phyloP scores from a whole-genome alignment of 2,329 filamentous ascomycete genomes.

The Huntiella decipiens region DNA sequence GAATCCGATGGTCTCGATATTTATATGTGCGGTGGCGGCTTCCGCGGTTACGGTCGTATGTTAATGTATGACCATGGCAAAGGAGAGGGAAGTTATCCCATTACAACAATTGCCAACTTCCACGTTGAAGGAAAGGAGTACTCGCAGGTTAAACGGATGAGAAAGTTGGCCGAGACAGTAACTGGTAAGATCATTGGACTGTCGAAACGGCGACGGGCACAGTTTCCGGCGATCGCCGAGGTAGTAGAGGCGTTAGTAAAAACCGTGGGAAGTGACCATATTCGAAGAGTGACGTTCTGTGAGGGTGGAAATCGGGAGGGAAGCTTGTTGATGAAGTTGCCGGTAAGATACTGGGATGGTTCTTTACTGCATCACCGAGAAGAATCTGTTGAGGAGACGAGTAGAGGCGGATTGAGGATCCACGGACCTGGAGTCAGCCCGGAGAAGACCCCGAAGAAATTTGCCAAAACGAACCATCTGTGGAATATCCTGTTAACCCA shows the following conservation, averaged over 20 bases:
- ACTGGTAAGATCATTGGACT: conserved; percentile 52
- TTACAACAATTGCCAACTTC: conserved; percentile 68
- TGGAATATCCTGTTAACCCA: conserved; percentile 21
- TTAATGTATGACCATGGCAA: conserved; percentile 55
- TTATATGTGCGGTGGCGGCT: conserved; percentile 78
- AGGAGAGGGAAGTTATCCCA: conserved; percentile 54
- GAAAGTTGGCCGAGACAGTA: conserved; percentile 28
- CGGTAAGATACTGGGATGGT: conserved; percentile 13
- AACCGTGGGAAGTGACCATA: conserved; percentile 38
- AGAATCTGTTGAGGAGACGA: too few species aligned
- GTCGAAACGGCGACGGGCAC: conserved; percentile 56
- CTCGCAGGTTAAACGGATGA: conserved; percentile 31
- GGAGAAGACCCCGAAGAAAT: too few species aligned
- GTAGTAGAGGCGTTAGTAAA: conserved; percentile 58
- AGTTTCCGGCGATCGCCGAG: conserved; percentile 68
- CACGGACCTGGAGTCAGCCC: too few species aligned
- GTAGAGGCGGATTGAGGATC: too few species aligned
- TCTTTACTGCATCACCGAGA: conserved; percentile 6
- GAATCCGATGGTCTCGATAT: conserved; percentile 37
- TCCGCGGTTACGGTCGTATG: conserved; percentile 78
- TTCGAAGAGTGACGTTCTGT: conserved; percentile 63
- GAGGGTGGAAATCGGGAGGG: conserved; percentile 78
- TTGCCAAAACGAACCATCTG: too few species aligned
- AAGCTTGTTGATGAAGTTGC: conserved; percentile 53
- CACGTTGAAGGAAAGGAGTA: conserved; percentile 44